A percentile compares a stretch with the other conserved stretches of the same genome.
Conservation (phyloP, 257 asterid genomes). For the Solanum lycopersicoides region DNA sequence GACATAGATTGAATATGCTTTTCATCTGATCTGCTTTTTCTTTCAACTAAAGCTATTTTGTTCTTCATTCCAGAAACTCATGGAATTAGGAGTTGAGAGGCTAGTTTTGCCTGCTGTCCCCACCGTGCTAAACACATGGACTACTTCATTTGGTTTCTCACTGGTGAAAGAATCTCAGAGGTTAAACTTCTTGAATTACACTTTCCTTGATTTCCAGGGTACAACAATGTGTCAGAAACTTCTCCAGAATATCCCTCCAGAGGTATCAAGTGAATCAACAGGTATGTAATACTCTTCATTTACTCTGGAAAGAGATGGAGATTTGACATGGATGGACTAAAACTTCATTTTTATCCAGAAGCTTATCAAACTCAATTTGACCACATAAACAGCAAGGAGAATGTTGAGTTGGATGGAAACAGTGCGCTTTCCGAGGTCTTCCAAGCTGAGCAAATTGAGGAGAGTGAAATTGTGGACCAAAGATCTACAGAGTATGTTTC, state of each 20-base stretch:
- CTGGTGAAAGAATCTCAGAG: conserved; percentile 37
- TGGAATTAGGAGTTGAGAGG: conserved; percentile 57
- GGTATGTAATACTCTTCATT: conserved; percentile 21
- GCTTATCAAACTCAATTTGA: conserved; percentile 6
- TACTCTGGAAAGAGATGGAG: not conserved
- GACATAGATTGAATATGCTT: not conserved
- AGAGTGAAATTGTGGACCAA: conserved; percentile 17
- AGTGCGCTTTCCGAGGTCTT: conserved; percentile 27
- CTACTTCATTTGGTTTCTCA: conserved; percentile 54
- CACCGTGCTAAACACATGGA: conserved; percentile 54
- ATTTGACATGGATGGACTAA: not conserved
- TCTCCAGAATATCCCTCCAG: conserved; percentile 13
- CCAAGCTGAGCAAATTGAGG: conserved; percentile 23
- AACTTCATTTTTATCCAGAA: conserved; percentile 19
- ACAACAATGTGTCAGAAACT: conserved; percentile 57
- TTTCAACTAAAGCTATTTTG: not conserved
- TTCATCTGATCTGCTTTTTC: not conserved
- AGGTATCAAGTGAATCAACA: conserved; percentile 13
- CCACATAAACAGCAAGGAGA: conserved; percentile 1
- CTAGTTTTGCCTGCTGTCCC: conserved; percentile 72
- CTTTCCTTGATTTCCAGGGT: conserved; percentile 63
- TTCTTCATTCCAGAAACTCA: conserved; percentile 39
- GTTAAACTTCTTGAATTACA: conserved; percentile 30
- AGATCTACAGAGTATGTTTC: conserved; percentile 26
- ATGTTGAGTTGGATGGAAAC: conserved; percentile 18